Conservation (phyloP, 768 basidiomycete genomes). For the Saitozyma podzolica region DNA sequence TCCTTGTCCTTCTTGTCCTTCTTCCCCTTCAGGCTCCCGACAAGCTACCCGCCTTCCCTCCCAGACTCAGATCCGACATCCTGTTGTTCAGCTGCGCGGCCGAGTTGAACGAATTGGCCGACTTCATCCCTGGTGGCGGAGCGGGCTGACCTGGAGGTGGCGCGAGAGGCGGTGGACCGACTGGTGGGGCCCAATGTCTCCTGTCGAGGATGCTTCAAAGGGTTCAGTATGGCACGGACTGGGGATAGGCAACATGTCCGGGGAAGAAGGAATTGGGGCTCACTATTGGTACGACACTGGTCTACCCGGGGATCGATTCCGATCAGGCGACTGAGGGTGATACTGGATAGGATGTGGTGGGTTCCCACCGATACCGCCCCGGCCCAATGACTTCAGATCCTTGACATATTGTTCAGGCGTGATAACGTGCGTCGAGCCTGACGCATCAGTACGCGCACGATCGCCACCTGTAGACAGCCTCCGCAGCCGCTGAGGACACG, state of each 20-base stretch:
- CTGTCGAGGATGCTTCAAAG: constrained; percentile 46
- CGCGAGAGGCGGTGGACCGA: constrained; percentile 47
- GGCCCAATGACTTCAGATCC: constrained; percentile 81
- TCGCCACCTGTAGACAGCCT: background rate
- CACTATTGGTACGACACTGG: constrained; percentile 43
- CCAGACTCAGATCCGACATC: constrained; percentile 6
- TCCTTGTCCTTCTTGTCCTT: constrained; percentile 13
- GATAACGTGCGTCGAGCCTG: constrained; percentile 85
- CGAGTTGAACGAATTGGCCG: constrained; percentile 7
- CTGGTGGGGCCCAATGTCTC: constrained; percentile 49
- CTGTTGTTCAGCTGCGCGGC: constrained; percentile 7
- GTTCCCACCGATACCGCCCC: constrained; percentile 73
- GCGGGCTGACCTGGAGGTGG: constrained; percentile 13
- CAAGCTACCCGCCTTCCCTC: constrained; percentile 5
- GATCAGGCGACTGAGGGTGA: constrained; percentile 43
- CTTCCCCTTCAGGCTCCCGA: constrained; percentile 14
- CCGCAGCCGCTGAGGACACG: background rate
- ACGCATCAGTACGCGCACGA: background rate
- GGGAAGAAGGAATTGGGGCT: constrained; percentile 11
- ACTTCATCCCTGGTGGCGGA: background rate
- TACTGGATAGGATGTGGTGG: constrained; percentile 48
- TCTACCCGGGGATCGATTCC: constrained; percentile 29
- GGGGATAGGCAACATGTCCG: background rate
- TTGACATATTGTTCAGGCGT: constrained; percentile 82
- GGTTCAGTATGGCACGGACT: too few species aligned